phyloP scores from a whole-genome alignment of 805 yeast species.

The Torulaspora quercuum region DNA sequence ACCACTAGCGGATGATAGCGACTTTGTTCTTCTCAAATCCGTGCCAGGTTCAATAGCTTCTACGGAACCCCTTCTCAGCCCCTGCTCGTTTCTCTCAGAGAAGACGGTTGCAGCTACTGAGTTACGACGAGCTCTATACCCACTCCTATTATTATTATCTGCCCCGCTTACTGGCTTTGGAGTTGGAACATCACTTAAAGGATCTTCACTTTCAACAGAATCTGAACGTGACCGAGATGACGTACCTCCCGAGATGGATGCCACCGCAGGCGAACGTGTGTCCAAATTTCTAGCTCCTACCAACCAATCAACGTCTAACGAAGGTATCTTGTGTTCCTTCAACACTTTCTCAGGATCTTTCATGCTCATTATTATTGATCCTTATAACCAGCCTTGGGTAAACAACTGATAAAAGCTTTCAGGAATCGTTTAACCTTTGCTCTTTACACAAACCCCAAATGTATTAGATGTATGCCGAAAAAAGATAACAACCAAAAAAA shows the following conservation, averaged over 20 bases:
- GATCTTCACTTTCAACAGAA: conserved; percentile 14
- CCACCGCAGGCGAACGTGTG: conserved; percentile 6
- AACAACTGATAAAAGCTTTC: too few relatives aligned
- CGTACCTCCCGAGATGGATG: conserved; percentile 1
- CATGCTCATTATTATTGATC: conserved; percentile 6
- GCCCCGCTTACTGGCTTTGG: neutral
- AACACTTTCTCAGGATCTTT: conserved; percentile 21
- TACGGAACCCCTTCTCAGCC: neutral
- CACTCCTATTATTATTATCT: neutral
- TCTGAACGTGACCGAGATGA: conserved; percentile 6
- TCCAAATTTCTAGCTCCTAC: conserved; percentile 21
- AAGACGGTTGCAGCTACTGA: conserved; percentile 7
- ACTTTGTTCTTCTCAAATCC: conserved; percentile 33
- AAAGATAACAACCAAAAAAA: neutral
- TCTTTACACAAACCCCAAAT: too few relatives aligned
- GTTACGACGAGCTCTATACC: conserved; percentile 5
- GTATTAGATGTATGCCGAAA: too few relatives aligned
- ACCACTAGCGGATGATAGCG: conserved; percentile 29
- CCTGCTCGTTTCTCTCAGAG: neutral
- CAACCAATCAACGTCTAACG: conserved; percentile 34
- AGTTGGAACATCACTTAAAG: conserved; percentile 8
- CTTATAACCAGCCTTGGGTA: too few relatives aligned
- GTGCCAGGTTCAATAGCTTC: conserved; percentile 1
- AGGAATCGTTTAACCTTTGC: too few relatives aligned
- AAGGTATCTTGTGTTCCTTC: conserved; percentile 25